phyloP scores from a whole-genome alignment of 2,329 filamentous ascomycete species.

The Colletotrichum sp. region DNA sequence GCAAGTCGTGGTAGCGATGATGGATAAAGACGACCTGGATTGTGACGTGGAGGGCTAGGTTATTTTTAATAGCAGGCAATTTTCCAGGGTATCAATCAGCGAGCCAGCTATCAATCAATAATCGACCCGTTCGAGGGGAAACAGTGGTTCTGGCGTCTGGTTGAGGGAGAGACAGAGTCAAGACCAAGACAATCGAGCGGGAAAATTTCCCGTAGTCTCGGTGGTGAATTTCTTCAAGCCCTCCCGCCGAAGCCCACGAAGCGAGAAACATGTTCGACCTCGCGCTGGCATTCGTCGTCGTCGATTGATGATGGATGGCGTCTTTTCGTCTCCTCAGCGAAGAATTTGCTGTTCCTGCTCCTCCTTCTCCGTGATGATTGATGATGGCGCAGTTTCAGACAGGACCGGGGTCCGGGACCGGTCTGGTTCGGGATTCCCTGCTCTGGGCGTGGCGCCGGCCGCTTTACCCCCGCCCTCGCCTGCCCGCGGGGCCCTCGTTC shows the following conservation, averaged over 20 bases:
- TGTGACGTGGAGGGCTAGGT: slow-evolving; percentile 2
- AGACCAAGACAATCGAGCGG: background rate
- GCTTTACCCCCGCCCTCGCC: background rate
- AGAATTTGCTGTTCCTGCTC: background rate
- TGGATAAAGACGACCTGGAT: background rate
- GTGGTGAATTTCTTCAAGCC: background rate
- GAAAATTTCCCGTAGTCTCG: background rate
- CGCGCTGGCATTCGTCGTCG: background rate
- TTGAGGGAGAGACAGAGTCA: background rate
- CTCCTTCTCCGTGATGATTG: slow-evolving; percentile 6
- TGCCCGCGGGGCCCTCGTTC: background rate
- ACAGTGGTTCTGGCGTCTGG: background rate
- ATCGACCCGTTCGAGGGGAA: background rate
- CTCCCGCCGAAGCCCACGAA: background rate
- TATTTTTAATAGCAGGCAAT: slow-evolving; percentile 12
- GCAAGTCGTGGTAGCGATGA: background rate
- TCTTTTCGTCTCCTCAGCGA: background rate
- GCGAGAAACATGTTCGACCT: background rate
- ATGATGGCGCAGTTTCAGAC: slow-evolving; percentile 21
- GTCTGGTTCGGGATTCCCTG: background rate
- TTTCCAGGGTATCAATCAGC: background rate
- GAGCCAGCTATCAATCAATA: background rate
- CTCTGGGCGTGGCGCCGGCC: background rate
- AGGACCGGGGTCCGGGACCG: slow-evolving; percentile 4
- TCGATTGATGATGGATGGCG: background rate